Evolutionary conservation across 1,284 basidiomycete genomes (phyloP).

Genomic region (Ustilago nuda): DNA sequence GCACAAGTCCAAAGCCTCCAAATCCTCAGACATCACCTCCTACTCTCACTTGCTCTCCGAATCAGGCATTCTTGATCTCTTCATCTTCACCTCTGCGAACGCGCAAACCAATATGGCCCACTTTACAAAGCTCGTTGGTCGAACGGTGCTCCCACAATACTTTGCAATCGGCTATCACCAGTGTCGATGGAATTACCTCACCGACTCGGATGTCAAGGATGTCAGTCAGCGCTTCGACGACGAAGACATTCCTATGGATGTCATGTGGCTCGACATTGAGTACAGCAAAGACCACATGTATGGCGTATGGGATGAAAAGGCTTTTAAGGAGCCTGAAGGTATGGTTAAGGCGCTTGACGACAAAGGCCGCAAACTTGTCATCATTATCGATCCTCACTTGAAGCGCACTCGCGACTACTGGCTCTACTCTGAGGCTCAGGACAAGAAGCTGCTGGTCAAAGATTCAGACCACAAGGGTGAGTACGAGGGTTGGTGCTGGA

Average conservation of each 20-base stretch:
- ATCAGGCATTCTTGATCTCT: conserved; percentile 92
- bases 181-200: conserved; percentile 98
- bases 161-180: conserved; percentile 97
- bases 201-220: conserved; percentile 86
- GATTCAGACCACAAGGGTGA: conserved; percentile 79
- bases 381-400: conserved; percentile 95
- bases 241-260: conserved; percentile 93
- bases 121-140: conserved; percentile 86
- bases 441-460: conserved; percentile 85
- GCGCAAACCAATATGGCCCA: conserved; percentile 84
- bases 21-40: conserved; percentile 36
- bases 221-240: conserved; percentile 90
- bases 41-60: conserved; percentile 93
- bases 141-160: conserved; percentile 85
- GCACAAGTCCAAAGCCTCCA: conserved; percentile 67
- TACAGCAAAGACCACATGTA: conserved; percentile 89
- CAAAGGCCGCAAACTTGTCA: conserved; percentile 92
- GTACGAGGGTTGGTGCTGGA: conserved; percentile 99
- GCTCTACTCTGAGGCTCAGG: conserved; percentile 85
- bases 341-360: conserved; percentile 92
- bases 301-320: conserved; percentile 93
- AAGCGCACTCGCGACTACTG: conserved; percentile 85
- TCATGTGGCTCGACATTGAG: conserved; percentile 99
- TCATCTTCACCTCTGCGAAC: conserved; percentile 90
- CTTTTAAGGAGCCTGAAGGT: conserved; percentile 90